phyloP scores from a whole-genome alignment of 2,329 filamentous ascomycete species.

The Didymella pinodella region DNA sequence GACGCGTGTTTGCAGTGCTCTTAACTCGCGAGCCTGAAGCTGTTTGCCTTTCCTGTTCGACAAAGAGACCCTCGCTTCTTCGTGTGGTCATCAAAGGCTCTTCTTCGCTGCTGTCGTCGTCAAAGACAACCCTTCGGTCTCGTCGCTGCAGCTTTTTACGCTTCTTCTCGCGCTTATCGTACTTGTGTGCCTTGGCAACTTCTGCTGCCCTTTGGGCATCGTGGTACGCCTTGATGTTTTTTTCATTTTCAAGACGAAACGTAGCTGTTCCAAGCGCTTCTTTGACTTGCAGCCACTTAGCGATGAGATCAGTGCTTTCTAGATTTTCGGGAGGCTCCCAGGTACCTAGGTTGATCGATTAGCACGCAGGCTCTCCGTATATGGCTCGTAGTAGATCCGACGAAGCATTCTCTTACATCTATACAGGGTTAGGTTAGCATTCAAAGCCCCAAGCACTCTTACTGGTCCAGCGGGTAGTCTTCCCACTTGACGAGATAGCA shows the following conservation, averaged over 20 bases:
- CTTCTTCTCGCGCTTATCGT: slow-evolving; percentile 30
- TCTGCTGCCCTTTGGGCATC: slow-evolving; percentile 15
- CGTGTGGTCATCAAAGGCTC: slow-evolving; percentile 3
- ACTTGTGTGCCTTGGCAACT: slow-evolving; percentile 16
- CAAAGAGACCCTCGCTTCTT: slow-evolving; percentile 20
- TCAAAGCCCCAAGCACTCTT: background rate
- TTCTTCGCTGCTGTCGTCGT: slow-evolving; percentile 25
- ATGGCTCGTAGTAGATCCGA: background rate
- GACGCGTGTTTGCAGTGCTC: background rate
- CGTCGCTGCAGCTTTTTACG: slow-evolving; percentile 21
- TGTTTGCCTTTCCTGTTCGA: slow-evolving; percentile 6
- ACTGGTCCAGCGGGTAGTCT: slow-evolving; percentile 60
- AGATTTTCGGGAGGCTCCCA: slow-evolving; percentile 40
- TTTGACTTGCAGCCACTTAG: slow-evolving; percentile 14
- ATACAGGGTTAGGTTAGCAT: background rate
- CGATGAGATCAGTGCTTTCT: slow-evolving; percentile 18
- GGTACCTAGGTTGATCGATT: slow-evolving; percentile 26
- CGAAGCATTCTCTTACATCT: slow-evolving; percentile 1
- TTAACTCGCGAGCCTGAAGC: background rate
- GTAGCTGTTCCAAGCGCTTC: slow-evolving; percentile 12
- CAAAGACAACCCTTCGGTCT: background rate
- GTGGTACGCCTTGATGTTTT: slow-evolving; percentile 22
- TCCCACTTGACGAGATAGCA: slow-evolving; percentile 71
- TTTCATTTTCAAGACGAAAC: slow-evolving; percentile 16
- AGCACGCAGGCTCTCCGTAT: background rate